Conservation (phyloP, 129 eudicot species). For the Glebionis coronaria region DNA sequence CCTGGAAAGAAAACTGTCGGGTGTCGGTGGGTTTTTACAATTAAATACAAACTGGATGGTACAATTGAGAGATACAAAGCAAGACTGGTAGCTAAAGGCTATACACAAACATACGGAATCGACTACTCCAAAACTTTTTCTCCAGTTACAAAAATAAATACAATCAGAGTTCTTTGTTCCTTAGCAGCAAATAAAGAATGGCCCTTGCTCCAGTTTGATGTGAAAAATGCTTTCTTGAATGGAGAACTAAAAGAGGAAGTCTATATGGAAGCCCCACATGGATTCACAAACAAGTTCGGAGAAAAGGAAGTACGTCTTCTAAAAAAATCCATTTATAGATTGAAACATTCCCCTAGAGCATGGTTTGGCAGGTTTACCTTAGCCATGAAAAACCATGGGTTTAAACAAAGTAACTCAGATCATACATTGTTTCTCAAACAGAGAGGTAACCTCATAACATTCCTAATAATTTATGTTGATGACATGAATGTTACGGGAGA, state of each 20-base stretch:
- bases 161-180: neutral
- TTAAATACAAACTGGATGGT: neutral
- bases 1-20: neutral
- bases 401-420: constrained; percentile 9
- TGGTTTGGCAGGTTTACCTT: constrained; percentile 8
- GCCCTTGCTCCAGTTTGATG: neutral
- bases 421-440: constrained; percentile 9
- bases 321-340: too few species aligned
- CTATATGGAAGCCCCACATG: constrained; percentile 6
- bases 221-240: neutral
- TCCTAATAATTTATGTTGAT: neutral
- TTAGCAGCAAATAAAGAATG: neutral
- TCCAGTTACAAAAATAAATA: neutral
- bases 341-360: neutral
- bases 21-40: neutral
- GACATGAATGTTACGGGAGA: neutral
- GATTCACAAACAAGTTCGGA: neutral
- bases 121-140: constrained; percentile 4
- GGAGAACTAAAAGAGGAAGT: constrained; percentile 10
- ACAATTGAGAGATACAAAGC: constrained; percentile 7
- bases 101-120: neutral
- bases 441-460: neutral
- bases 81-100: constrained; percentile 1
- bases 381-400: neutral
- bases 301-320: too few species aligned